phyloP scores from a whole-genome alignment of 352 stramenopile species.

The Globisporangium abappressorium region DNA sequence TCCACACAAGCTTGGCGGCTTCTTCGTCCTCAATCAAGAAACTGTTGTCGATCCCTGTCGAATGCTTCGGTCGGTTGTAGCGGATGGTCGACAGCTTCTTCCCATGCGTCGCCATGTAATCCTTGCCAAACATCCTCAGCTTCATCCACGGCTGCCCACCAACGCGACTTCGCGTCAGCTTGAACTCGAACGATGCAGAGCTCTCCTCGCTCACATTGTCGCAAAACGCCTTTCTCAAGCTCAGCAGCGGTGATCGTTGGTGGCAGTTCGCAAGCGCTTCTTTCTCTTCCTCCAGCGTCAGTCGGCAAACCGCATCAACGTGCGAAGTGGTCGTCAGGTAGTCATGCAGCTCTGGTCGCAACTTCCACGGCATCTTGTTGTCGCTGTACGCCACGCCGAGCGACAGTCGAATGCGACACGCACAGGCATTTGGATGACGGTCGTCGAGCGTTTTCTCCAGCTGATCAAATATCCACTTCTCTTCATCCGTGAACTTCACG shows the following conservation, averaged over 20 bases:
- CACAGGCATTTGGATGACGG: slow-evolving; percentile 93
- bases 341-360: slow-evolving; percentile 71
- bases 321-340: slow-evolving; percentile 90
- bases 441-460: slow-evolving; percentile 94
- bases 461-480: slow-evolving; percentile 97
- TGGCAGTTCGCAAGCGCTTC: slow-evolving; percentile 84
- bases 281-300: slow-evolving; percentile 94
- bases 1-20: slow-evolving; percentile 78
- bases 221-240: slow-evolving; percentile 67
- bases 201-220: slow-evolving; percentile 37
- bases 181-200: slow-evolving; percentile 48
- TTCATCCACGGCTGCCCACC: slow-evolving; percentile 86
- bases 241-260: slow-evolving; percentile 62
- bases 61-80: slow-evolving; percentile 79
- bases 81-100: slow-evolving; percentile 82
- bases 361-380: slow-evolving; percentile 89
- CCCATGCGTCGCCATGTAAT: slow-evolving; percentile 67
- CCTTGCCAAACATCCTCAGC: slow-evolving; percentile 68
- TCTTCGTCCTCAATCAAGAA: slow-evolving; percentile 80
- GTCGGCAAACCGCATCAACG: slow-evolving; percentile 91
- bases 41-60: slow-evolving; percentile 43
- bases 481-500: slow-evolving; percentile 93
- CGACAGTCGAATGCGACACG: slow-evolving; percentile 90
- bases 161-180: slow-evolving; percentile 64
- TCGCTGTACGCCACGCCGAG: slow-evolving; percentile 88